Evolutionary conservation across 2,329 filamentous ascomycete genomes (phyloP), one percentile per base, ranked within the genome.

Genomic region (Cladophialophora psammophila): DNA sequence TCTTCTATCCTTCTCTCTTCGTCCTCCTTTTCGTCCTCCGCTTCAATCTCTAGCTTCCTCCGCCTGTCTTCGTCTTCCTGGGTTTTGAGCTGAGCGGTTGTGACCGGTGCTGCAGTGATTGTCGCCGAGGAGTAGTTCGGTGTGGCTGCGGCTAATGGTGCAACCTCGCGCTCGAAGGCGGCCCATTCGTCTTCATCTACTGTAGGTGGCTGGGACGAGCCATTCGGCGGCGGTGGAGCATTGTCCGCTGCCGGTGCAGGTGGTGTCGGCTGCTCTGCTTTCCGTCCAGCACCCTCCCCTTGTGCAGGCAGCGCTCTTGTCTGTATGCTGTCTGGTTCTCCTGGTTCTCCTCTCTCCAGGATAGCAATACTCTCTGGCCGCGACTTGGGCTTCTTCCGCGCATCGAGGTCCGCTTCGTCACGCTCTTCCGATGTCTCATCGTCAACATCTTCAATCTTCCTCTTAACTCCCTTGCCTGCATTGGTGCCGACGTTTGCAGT

Each of bases 121-220:
- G 88, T 86, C 6, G 87, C 88, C 65, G 85, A 83, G 2, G 73
- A 67, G 58, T 73, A 74, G 63, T 67, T 68, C 54, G 60, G 72
- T 13, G 53, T 69, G 52, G 78, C 68, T 64, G 77, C 77, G 8
- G 78, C 78, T 58, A 80, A 77, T 48, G 77, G 80, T 7, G 88
- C 90, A 63, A 96, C 88, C 62, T 96, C 92, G 2, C 91, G 91
- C 76, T 97, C 90, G 75, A 96, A 96, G 8, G 92, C 91, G 1
- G 91, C 90, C 91, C 91, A 95, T 78, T 95, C 91, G 62, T 90
- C 87, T 74, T 96, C 92, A 75, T 94, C 88, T 8, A 92, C 80
- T 4, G 61, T 35, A 56, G 75, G 71, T 58, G 18, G 58, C 15
- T 34, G 42, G 5, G 45, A 32, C 68, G 62, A 12, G 66, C 32